Percentiles rank a stretch among this genome's conserved stretches.
Conservation (phyloP, 192 early-diverging fungal species). For the Gamsiella multidivaricata region DNA sequence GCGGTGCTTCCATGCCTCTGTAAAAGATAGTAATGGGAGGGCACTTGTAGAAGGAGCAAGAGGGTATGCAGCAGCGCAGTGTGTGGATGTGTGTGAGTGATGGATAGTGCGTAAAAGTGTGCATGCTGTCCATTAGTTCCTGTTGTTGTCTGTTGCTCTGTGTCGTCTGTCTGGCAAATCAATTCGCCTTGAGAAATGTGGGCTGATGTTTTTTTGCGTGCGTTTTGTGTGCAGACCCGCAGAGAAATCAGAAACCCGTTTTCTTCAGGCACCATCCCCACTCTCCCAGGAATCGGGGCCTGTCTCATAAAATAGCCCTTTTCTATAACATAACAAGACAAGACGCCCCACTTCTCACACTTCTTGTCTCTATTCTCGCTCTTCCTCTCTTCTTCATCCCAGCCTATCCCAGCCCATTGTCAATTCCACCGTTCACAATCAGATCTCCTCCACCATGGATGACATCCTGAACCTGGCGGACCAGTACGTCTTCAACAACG, state of each 20-base stretch:
- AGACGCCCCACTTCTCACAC: not conserved
- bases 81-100: too few relatives aligned
- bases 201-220: constrained; percentile 12
- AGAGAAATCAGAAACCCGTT: not conserved
- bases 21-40: too few relatives aligned
- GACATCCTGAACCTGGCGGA: constrained; percentile 70
- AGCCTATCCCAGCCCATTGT: too few relatives aligned
- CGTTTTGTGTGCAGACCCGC: not conserved
- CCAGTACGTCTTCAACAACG: constrained; percentile 69
- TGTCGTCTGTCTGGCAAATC: not conserved
- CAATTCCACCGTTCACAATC: not conserved
- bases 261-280: not conserved
- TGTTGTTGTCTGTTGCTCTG: too few relatives aligned
- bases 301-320: too few relatives aligned
- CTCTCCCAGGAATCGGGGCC: too few relatives aligned
- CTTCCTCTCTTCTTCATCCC: constrained; percentile 20
- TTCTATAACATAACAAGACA: too few relatives aligned
- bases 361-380: constrained; percentile 19
- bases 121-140: too few relatives aligned
- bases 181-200: constrained; percentile 14
- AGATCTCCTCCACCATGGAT: constrained; percentile 65
- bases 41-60: too few relatives aligned
- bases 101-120: too few relatives aligned
- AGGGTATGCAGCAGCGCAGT: too few relatives aligned
- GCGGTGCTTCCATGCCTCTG: too few relatives aligned